phyloP scores from a whole-genome alignment of 2,329 filamentous ascomycete genomes.

The Malbranchea zuffiana region DNA sequence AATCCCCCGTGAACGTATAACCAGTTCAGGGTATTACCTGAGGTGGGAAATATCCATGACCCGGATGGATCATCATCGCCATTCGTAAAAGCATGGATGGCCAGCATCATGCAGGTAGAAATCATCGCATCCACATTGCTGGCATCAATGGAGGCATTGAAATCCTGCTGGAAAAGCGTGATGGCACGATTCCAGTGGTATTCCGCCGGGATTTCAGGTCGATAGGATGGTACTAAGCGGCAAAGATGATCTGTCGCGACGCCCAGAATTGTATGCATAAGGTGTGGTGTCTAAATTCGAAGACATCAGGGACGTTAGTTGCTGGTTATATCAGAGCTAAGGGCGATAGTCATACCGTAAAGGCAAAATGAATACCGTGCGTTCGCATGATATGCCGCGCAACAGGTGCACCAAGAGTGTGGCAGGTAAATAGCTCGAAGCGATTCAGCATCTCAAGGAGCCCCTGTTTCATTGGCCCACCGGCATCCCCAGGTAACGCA shows the following conservation, averaged over 20 bases:
- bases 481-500: not conserved
- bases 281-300: conserved; percentile 18
- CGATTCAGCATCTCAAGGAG: conserved; percentile 10
- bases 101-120: conserved; percentile 25
- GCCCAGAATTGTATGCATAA: conserved; percentile 25
- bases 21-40: conserved; percentile 22
- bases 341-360: conserved; percentile 18
- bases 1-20: conserved; percentile 23
- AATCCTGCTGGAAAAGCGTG: conserved; percentile 19
- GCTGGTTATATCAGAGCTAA: conserved; percentile 5
- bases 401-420: conserved; percentile 11
- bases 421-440: conserved; percentile 11
- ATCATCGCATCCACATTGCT: conserved; percentile 21
- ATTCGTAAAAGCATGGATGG: conserved; percentile 19
- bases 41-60: conserved; percentile 23
- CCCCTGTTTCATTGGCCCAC: not conserved
- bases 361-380: conserved; percentile 10
- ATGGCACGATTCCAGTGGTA: conserved; percentile 25
- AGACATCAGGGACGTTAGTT: conserved; percentile 14
- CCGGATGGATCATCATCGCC: conserved; percentile 18
- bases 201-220: conserved; percentile 18
- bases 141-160: conserved; percentile 14
- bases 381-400: conserved; percentile 11
- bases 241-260: conserved; percentile 22
- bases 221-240: conserved; percentile 16